These are phyloP conservation scores for Trametes hirsuta DNA, from an alignment of 1,284 basidiomycete genomes.

Conservation along the genomic window DNA sequence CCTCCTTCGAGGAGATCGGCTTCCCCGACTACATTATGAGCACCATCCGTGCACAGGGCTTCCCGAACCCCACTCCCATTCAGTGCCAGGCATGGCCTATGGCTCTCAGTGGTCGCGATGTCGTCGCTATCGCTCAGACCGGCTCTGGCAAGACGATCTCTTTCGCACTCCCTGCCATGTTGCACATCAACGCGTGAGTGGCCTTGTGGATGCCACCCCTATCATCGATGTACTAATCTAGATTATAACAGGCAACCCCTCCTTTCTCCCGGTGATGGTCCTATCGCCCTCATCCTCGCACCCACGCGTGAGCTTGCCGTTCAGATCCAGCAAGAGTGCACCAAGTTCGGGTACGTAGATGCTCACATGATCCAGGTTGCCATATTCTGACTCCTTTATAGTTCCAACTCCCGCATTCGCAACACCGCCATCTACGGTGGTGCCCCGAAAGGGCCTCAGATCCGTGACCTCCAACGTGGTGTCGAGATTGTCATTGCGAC, in stretches of 20 bases:
- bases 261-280: slow-evolving; percentile 92
- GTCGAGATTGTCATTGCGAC: slow-evolving; percentile 97
- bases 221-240: slow-evolving; percentile 2
- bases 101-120: slow-evolving; percentile 91
- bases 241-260: slow-evolving; percentile 79
- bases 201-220: background rate
- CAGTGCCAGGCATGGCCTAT: slow-evolving; percentile 99
- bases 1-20: slow-evolving; percentile 91
- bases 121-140: slow-evolving; percentile 96
- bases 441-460: slow-evolving; percentile 98
- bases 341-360: slow-evolving; percentile 83
- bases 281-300: slow-evolving; percentile 95
- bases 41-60: slow-evolving; percentile 94
- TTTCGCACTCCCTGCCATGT: slow-evolving; percentile 97
- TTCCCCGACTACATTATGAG: slow-evolving; percentile 96
- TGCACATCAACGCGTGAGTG: slow-evolving; percentile 96
- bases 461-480: slow-evolving; percentile 95
- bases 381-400: slow-evolving; percentile 32
- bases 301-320: slow-evolving; percentile 98
- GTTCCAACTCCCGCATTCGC: slow-evolving; percentile 92
- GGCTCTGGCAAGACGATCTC: slow-evolving; percentile 98
- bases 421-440: slow-evolving; percentile 99
- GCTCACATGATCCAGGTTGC: background rate
- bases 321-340: slow-evolving; percentile 98
- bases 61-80: slow-evolving; percentile 88